Evolutionary conservation across 768 basidiomycete genomes (phyloP).

Genomic region (Auricularia sp.): DNA sequence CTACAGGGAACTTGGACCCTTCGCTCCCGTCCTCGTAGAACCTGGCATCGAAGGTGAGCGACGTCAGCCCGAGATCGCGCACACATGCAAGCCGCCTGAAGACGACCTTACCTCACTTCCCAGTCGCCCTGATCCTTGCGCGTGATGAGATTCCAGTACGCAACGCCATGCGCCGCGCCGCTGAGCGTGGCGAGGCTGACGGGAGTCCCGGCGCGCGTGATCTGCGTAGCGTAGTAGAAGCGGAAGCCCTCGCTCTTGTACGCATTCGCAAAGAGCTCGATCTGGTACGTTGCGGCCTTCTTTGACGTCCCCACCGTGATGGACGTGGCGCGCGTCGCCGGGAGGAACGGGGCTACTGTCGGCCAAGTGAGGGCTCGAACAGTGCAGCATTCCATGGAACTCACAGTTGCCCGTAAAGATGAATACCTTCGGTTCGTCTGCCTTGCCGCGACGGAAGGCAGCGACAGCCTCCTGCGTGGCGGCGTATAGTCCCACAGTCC

Average conservation of each 20-base stretch:
- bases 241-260: not conserved
- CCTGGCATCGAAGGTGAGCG: not conserved
- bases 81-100: not conserved
- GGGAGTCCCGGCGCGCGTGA: not conserved
- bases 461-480: constrained; percentile 2
- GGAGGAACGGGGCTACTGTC: not conserved
- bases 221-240: constrained; percentile 4
- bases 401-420: not conserved
- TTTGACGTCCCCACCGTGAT: not conserved
- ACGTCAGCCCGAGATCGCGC: not conserved
- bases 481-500: not conserved
- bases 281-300: constrained; percentile 2
- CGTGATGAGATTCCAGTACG: constrained; percentile 2
- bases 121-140: constrained; percentile 3
- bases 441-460: not conserved
- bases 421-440: constrained; percentile 3
- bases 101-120: not conserved
- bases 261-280: not conserved
- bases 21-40: not conserved
- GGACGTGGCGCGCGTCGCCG: not conserved
- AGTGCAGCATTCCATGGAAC: not conserved
- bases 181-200: not conserved
- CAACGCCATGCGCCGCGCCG: constrained; percentile 4
- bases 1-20: not conserved
- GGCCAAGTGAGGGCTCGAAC: not conserved